Conservation (phyloP, 371 early-diverging fungal genomes). For the Circinella umbellata region DNA sequence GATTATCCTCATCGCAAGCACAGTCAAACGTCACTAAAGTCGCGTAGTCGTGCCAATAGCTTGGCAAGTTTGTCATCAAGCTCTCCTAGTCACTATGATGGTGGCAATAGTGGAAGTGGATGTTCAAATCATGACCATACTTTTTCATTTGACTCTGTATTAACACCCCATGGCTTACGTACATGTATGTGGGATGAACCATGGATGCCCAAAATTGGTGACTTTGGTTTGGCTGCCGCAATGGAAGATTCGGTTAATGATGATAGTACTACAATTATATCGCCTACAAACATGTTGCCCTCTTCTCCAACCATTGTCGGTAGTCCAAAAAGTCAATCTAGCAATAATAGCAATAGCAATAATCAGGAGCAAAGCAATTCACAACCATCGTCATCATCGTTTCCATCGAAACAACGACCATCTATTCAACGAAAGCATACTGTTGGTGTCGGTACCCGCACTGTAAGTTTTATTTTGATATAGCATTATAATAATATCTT, state of each 20-base stretch:
- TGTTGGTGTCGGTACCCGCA: conserved; percentile 75
- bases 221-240: conserved; percentile 84
- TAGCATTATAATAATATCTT: background rate
- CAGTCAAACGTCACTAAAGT: background rate
- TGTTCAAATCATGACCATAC: conserved; percentile 15
- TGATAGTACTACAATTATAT: background rate
- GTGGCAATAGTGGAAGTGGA: background rate
- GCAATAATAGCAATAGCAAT: background rate
- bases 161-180: conserved; percentile 32
- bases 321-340: conserved; percentile 2
- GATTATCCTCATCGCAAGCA: conserved; percentile 15
- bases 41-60: conserved; percentile 17
- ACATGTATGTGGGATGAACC: conserved; percentile 49
- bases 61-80: conserved; percentile 2
- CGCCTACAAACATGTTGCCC: conserved; percentile 6
- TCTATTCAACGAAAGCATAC: conserved; percentile 39
- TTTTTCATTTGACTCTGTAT: conserved; percentile 28
- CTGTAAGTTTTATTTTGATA: conserved; percentile 43
- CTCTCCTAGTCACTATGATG: background rate
- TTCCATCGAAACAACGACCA: conserved; percentile 4
- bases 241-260: conserved; percentile 12
- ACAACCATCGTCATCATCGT: too few species aligned
- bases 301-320: background rate
- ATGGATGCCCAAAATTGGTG: conserved; percentile 80
- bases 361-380: background rate